Base-by-base conservation (phyloP, 495 filamentous ascomycete species). In the Penicillium parvum region DNA sequence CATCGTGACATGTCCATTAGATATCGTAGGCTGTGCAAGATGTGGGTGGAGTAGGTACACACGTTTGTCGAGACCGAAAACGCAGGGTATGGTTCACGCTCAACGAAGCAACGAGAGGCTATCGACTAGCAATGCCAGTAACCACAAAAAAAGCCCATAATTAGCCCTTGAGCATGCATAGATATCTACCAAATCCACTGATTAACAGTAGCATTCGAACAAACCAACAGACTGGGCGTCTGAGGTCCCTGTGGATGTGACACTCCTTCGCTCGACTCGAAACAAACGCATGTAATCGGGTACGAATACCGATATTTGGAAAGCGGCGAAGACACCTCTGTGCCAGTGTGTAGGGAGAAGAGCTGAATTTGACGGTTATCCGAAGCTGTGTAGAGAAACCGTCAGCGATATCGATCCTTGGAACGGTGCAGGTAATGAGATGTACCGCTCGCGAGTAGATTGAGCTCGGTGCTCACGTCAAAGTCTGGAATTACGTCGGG, bases 391-490 rank as follows among this genome's bases (percentile, higher is more conserved):
- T 32, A 32, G 14, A 29, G 12, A 32, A 10, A 7, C 9, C 27
- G 29, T 43, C 23, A 37, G 21, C 5, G 1, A 11, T 29, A 16
- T 8, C 16, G 17, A 35, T 6, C 23, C 7, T 21, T n/a, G 2
- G 16, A 16, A 35, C 4, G 10, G 17, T 9, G 17, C 10, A 5
- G 7, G 7, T 16, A 32, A 26, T 12, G 22, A 9, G 9, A 58
- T 58, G 30, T 46, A 71, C 69, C 60, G 43, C 50, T 68, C 21
- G 66, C 69, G 5, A 73, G 46, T 1, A 73, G 50, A 5, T 62
- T 61, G 1, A 71, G 51, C 25, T 70, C 69, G 1, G 51, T 22
- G 36, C 58, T 66, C 16, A 73, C 29, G 30, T 73, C 69, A 20
- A 71, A 63, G 8, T 60, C 56, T 2, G 58, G 61, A 7, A 53